Evolutionary conservation across 1,284 basidiomycete genomes (phyloP), one percentile per base, ranked within the genome.

Genomic region (Fomes fomentarius): DNA sequence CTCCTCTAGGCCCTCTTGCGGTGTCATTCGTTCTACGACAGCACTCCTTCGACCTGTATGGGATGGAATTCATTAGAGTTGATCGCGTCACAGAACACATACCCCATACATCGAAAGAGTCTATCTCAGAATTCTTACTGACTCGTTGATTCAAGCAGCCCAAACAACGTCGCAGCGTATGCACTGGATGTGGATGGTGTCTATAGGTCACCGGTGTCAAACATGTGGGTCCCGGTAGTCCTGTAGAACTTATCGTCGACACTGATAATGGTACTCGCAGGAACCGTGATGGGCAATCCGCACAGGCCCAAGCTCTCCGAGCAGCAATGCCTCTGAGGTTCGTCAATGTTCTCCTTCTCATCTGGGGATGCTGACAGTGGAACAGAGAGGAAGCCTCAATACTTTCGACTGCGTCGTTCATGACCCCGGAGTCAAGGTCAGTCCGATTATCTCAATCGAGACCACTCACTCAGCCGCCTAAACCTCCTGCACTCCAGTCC

Each of bases 391-490:
- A 55, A 22, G 37, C 34, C 15, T 50, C 41, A 22, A 28, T 40
- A 5, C 42, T 40, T 12, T 39, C 55, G 4, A 37, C 53, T 4
- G 52, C 54, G 4, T 63, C 64, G 5, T 81, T 80, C 52, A 74
- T 83, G 55, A 89, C 87, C 1, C 78, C 78, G 9, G 79, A 79
- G 50, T 69, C 77, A n/a, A 79, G 76, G 76, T 78, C 38, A 42
- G 64, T 34, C 7, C 34, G 41, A 40, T 35, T 52, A 35, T 35
- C n/a, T n/a, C n/a, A n/a, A n/a, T n/a, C n/a, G n/a, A 25, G 33
- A 9, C 11, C 57, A 40, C 39, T 19, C 5, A 2, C 22, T 4
- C 11, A 11, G 15, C 19, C 35, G 11, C n/a, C 49, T 51, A 37
- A 57, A 30, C 44, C 39, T 11, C 11, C 8, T 15, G 10, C 42